Evolutionary conservation across 768 basidiomycete genomes (phyloP).

Genomic region (Kwoniella europaea): DNA sequence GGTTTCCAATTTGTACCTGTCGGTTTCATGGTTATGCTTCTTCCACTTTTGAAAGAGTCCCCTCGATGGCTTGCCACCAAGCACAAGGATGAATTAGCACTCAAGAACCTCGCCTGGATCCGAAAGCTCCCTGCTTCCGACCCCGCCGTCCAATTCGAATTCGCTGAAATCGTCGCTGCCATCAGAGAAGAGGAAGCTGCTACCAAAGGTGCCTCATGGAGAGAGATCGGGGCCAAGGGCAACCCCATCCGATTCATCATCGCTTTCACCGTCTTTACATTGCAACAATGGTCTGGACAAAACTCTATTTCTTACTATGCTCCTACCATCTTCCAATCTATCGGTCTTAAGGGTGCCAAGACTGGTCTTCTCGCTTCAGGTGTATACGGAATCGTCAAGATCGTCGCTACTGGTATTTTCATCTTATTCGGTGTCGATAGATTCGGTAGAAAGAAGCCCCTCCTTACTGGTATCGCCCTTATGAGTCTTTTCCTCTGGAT

Average conservation of each 20-base stretch:
- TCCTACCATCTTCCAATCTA: slow-evolving; percentile 52
- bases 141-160: slow-evolving; percentile 56
- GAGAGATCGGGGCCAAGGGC: slow-evolving; percentile 80
- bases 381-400: slow-evolving; percentile 60
- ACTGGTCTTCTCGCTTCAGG: slow-evolving; percentile 58
- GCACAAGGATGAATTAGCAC: slow-evolving; percentile 55
- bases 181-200: slow-evolving; percentile 74
- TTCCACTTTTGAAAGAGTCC: slow-evolving; percentile 51
- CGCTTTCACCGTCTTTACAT: slow-evolving; percentile 66
- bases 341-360: slow-evolving; percentile 54
- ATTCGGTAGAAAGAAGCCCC: slow-evolving; percentile 61
- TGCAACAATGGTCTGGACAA: slow-evolving; percentile 79
- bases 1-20: slow-evolving; percentile 58
- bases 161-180: slow-evolving; percentile 75
- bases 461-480: slow-evolving; percentile 71
- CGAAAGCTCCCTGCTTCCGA: slow-evolving; percentile 57
- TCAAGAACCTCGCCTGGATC: slow-evolving; percentile 64
- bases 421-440: slow-evolving; percentile 58
- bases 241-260: slow-evolving; percentile 84
- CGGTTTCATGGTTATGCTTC: slow-evolving; percentile 56
- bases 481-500: slow-evolving; percentile 84
- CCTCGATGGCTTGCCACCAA: slow-evolving; percentile 59
- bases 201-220: slow-evolving; percentile 70
- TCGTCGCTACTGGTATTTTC: slow-evolving; percentile 58
- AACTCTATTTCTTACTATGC: slow-evolving; percentile 64